Evolutionary conservation across 2,329 filamentous ascomycete species (phyloP), one percentile per base, ranked within the genome.

Genomic region (Coniochaeta pulveracea): DNA sequence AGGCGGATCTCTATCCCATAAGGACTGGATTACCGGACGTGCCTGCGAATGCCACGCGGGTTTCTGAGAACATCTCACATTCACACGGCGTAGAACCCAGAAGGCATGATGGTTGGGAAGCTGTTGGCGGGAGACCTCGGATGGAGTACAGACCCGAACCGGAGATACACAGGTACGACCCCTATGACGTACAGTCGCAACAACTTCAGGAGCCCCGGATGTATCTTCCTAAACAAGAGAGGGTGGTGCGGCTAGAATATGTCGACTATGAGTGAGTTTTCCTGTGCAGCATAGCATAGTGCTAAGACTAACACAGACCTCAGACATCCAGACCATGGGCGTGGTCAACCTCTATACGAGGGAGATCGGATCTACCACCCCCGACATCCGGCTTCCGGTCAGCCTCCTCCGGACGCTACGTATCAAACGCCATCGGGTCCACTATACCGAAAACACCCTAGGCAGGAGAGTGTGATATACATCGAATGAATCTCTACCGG

Each of bases 171-270:
- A 19, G 15, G 28, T 19, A 19, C 6, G 16, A 9, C 28, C 4
- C 8, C 15, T 22, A 31, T 31, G 28, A n/a, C n/a, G n/a, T n/a
- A n/a, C n/a, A n/a, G 28, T 6, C 11, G 17, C 3, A 12, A 11
- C 18, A 15, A 12, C n/a, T 4, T 12, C 16, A 14, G 11, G 4
- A 14, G 5, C 5, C 21, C 18, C 29, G 29, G 5, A 8, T 10
- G n/a, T 22, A 19, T 15, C 29, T 32, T 29, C 37, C 34, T 18
- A 35, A 43, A 11, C 37, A 42, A 17, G 45, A 47, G 23, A 39
- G 43, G n/a, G 40, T 46, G 19, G 43, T 45, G 16, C 42, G 42
- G 3, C 37, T 44, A 17, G 45, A 45, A 35, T 44, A 45, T 25
- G 25, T 40, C 11, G 27, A 23, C 16, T 29, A 37, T 26, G 28